Conservation (phyloP, 2,329 filamentous ascomycete species). For the Septoria petroselini region DNA sequence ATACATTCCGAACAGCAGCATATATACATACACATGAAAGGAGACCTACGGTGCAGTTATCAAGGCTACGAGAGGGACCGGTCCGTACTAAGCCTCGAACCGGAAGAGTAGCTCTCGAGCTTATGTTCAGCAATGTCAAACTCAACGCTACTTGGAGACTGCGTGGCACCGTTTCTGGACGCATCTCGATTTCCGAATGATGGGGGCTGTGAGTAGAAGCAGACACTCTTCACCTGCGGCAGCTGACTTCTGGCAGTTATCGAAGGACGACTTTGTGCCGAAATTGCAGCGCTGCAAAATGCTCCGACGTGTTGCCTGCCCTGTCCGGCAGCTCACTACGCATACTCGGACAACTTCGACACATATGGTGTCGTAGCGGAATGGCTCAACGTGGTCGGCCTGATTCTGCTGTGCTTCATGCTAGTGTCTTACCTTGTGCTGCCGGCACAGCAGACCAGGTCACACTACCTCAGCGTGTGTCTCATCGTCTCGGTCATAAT, state of each 20-base stretch:
- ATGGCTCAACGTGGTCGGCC: conserved; percentile 75
- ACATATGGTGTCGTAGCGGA: conserved; percentile 65
- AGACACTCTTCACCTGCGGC: neutral
- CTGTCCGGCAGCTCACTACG: conserved; percentile 81
- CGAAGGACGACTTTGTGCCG: conserved; percentile 57
- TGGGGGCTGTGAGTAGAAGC: conserved; percentile 63
- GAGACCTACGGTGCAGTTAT: no score
- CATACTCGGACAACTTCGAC: conserved; percentile 57
- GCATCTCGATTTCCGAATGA: conserved; percentile 55
- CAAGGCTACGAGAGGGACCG: conserved; percentile 1
- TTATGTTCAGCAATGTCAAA: conserved; percentile 29
- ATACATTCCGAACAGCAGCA: neutral
- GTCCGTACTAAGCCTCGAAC: conserved; percentile 11
- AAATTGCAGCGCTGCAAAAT: conserved; percentile 42
- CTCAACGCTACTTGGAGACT: conserved; percentile 50
- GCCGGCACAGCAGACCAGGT: conserved; percentile 82
- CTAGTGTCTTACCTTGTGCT: conserved; percentile 75
- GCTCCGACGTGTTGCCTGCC: conserved; percentile 76
- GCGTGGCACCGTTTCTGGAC: conserved; percentile 68
- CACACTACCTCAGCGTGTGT: conserved; percentile 90
- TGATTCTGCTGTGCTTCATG: conserved; percentile 70
- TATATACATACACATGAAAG: neutral
- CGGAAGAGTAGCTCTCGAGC: conserved; percentile 1
- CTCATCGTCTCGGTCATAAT: conserved; percentile 71
- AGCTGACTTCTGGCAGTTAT: conserved; percentile 48